Conservation (phyloP, 1,139 yeast genomes). For the Pneumocystis carinii region DNA sequence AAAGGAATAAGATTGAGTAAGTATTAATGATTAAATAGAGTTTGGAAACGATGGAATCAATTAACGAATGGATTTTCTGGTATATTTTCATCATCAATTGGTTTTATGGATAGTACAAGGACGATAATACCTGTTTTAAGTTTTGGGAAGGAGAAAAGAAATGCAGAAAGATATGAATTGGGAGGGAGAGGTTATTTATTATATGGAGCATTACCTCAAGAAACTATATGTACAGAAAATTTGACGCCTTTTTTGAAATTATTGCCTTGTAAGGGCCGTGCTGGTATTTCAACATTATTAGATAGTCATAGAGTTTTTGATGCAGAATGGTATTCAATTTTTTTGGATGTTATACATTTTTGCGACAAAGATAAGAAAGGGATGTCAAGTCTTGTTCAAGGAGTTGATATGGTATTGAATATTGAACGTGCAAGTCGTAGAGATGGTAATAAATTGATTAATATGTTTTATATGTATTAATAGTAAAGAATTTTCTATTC, state of each 20-base stretch:
- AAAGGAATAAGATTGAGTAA: not conserved
- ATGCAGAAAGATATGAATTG: slow-evolving; percentile 17
- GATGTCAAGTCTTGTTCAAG: slow-evolving; percentile 42
- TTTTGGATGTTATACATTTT: slow-evolving; percentile 60
- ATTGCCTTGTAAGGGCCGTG: slow-evolving; percentile 81
- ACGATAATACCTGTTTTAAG: slow-evolving; percentile 56
- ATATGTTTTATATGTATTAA: not conserved
- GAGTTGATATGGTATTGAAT: slow-evolving; percentile 62
- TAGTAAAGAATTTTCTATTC: slow-evolving; percentile 44
- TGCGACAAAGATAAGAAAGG: slow-evolving; percentile 35
- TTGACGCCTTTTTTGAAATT: slow-evolving; percentile 83
- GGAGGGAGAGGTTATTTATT: slow-evolving; percentile 35
- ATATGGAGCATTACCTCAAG: slow-evolving; percentile 84
- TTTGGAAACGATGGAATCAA: slow-evolving; percentile 50
- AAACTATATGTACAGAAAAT: slow-evolving; percentile 94
- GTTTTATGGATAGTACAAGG: slow-evolving; percentile 65
- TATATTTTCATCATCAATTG: slow-evolving; percentile 85
- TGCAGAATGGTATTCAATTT: slow-evolving; percentile 87
- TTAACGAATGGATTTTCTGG: slow-evolving; percentile 74
- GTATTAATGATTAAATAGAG: slow-evolving; percentile 20
- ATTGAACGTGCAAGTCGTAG: slow-evolving; percentile 46
- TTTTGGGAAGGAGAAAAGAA: slow-evolving; percentile 21
- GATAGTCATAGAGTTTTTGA: slow-evolving; percentile 96
- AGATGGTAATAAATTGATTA: slow-evolving; percentile 1
- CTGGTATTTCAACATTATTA: slow-evolving; percentile 71